Evolutionary conservation across 2,329 filamentous ascomycete genomes (phyloP).

Genomic region (Calonectria pteridis): DNA sequence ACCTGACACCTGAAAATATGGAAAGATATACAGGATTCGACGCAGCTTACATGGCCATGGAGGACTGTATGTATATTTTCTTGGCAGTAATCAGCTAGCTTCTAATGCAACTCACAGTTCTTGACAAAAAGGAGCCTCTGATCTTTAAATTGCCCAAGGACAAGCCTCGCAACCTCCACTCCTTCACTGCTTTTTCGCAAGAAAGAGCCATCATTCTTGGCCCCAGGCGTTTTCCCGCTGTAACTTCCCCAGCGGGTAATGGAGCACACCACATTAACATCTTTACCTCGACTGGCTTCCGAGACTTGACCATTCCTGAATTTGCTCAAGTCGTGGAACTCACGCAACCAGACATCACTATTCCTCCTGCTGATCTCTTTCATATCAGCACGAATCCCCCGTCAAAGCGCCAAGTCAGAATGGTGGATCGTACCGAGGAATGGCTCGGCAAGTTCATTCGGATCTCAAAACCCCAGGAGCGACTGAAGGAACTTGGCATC

Average conservation of each 20-base stretch:
- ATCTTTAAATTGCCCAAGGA: slow-evolving; percentile 57
- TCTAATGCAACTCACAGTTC: slow-evolving; percentile 56
- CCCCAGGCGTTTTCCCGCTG: slow-evolving; percentile 81
- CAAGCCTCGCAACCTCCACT: slow-evolving; percentile 72
- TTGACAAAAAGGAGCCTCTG: slow-evolving; percentile 66
- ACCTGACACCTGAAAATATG: slow-evolving; percentile 89
- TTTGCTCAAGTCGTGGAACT: slow-evolving; percentile 75
- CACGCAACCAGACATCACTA: slow-evolving; percentile 83
- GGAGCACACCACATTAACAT: slow-evolving; percentile 79
- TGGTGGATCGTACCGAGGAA: slow-evolving; percentile 86
- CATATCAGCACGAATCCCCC: slow-evolving; percentile 65
- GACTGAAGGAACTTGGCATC: slow-evolving; percentile 45
- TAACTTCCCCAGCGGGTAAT: slow-evolving; percentile 78
- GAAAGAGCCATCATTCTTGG: slow-evolving; percentile 78
- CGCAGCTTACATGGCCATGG: slow-evolving; percentile 84
- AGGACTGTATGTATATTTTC: slow-evolving; percentile 82
- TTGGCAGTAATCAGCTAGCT: slow-evolving; percentile 13
- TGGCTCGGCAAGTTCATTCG: slow-evolving; percentile 80
- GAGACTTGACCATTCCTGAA: slow-evolving; percentile 74
- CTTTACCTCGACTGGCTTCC: slow-evolving; percentile 89
- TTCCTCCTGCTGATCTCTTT: slow-evolving; percentile 81
- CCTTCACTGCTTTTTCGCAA: slow-evolving; percentile 80
- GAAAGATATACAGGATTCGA: slow-evolving; percentile 72
- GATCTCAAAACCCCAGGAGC: slow-evolving; percentile 44
- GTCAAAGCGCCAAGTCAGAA: slow-evolving; percentile 81